A percentile compares a stretch with the other conserved stretches of the same genome.
Evolutionary conservation across 2,329 filamentous ascomycete species (phyloP).

Genomic region (Hypoxylon sp.): DNA sequence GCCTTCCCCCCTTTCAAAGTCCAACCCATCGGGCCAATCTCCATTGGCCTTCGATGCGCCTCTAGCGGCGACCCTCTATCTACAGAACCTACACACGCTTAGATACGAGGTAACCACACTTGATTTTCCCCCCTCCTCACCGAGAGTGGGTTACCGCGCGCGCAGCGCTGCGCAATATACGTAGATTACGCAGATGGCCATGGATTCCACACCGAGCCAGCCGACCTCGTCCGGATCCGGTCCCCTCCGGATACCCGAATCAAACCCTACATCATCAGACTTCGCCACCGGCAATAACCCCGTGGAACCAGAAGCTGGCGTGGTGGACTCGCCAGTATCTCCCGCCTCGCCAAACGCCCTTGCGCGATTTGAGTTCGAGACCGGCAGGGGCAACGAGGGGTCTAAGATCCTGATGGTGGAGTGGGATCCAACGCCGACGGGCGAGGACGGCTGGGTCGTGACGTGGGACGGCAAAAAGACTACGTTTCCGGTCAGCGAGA

Average conservation of each 20-base stretch:
- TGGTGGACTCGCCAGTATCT: slow-evolving; percentile 61
- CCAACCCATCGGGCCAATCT: slow-evolving; percentile 35
- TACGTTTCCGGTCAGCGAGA: slow-evolving; percentile 76
- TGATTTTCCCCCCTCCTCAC: slow-evolving; percentile 14
- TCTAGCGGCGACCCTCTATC: slow-evolving; percentile 36
- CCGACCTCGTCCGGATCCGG: slow-evolving; percentile 41
- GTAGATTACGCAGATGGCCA: slow-evolving; percentile 31
- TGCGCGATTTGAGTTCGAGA: slow-evolving; percentile 89
- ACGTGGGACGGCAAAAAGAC: slow-evolving; percentile 86
- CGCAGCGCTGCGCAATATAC: not conserved
- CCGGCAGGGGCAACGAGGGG: slow-evolving; percentile 81
- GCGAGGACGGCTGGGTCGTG: slow-evolving; percentile 74
- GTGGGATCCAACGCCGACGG: slow-evolving; percentile 71
- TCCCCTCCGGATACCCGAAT: slow-evolving; percentile 43
- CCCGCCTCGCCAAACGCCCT: slow-evolving; percentile 68
- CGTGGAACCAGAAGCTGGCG: slow-evolving; percentile 34
- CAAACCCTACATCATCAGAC: slow-evolving; percentile 20
- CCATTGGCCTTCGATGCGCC: slow-evolving; percentile 46
- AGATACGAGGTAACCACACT: slow-evolving; percentile 39
- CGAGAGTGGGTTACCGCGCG: slow-evolving; percentile 25
- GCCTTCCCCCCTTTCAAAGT: slow-evolving; percentile 27
- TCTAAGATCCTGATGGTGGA: slow-evolving; percentile 96
- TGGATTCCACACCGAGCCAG: slow-evolving; percentile 38
- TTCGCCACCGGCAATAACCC: slow-evolving; percentile 29
- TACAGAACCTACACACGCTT: slow-evolving; percentile 41